phyloP scores from a whole-genome alignment of 768 basidiomycete genomes.

The Panaeolus cyanescens region DNA sequence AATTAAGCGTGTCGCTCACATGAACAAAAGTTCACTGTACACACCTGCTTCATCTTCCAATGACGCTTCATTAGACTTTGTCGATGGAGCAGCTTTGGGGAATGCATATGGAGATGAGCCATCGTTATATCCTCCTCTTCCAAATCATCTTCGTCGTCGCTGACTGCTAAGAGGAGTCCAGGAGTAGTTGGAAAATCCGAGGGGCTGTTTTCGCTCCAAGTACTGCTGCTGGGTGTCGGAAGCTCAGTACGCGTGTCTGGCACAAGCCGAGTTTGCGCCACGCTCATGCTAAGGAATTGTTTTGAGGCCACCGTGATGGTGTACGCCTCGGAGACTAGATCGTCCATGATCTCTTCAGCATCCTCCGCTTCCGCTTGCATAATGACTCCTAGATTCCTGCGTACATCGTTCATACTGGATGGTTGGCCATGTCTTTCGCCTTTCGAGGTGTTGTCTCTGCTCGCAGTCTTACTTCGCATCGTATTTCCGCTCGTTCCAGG shows the following conservation, averaged over 20 bases:
- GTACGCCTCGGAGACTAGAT: not conserved
- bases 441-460: not conserved
- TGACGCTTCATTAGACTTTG: not conserved
- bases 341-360: not conserved
- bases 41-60: slow-evolving; percentile 2
- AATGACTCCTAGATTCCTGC: not conserved
- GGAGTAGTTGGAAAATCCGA: not conserved
- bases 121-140: not conserved
- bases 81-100: not conserved
- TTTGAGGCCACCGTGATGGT: not conserved
- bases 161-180: not conserved
- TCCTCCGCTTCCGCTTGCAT: not conserved
- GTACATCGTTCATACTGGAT: not conserved
- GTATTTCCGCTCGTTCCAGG: not conserved
- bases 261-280: not conserved
- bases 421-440: not conserved
- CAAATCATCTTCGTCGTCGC: not conserved
- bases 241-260: not conserved
- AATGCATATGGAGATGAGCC: not conserved
- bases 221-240: not conserved
- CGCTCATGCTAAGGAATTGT: not conserved
- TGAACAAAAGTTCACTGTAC: not conserved
- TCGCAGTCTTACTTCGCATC: no score
- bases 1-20: not conserved
- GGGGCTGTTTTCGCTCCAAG: not conserved